These are phyloP conservation scores for Carpinus viminea DNA, from an alignment of 306 rosid species.

Conservation along the genomic window DNA sequence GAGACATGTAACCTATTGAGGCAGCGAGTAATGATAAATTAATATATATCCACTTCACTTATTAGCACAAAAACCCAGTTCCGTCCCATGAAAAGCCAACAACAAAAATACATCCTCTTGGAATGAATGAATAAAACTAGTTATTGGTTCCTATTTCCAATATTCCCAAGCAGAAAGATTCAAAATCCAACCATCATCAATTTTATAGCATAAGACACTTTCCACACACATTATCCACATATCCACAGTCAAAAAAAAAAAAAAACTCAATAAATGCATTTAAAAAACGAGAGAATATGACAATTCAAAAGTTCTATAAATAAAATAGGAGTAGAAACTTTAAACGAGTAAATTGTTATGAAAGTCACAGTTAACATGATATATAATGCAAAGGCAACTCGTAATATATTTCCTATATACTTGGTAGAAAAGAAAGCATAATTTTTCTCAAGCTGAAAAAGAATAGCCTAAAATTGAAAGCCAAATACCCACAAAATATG, in stretches of 20 bases:
- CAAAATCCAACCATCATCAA: not conserved
- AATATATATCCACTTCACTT: not conserved
- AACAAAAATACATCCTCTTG: not conserved
- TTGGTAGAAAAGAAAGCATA: not conserved
- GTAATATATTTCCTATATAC: not conserved
- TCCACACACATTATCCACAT: too few relatives aligned
- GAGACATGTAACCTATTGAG: not conserved
- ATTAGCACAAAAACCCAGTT: not conserved
- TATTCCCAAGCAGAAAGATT: not conserved
- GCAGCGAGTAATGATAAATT: not conserved
- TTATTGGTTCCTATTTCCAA: not conserved
- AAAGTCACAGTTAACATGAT: not conserved
- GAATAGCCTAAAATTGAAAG: slow-evolving; percentile 5
- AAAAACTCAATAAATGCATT: not conserved
- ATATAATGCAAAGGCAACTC: not conserved
- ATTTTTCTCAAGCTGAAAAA: not conserved
- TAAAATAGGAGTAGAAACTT: not conserved
- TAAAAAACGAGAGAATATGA: not conserved
- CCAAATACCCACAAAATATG: slow-evolving; percentile 5
- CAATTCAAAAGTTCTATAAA: not conserved
- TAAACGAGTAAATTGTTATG: not conserved
- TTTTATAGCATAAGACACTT: not conserved
- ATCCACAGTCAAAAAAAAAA: not conserved
- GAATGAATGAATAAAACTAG: not conserved
- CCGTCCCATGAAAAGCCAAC: not conserved